Conservation (phyloP, 495 filamentous ascomycete genomes). For the Eremomyces bilateralis region DNA sequence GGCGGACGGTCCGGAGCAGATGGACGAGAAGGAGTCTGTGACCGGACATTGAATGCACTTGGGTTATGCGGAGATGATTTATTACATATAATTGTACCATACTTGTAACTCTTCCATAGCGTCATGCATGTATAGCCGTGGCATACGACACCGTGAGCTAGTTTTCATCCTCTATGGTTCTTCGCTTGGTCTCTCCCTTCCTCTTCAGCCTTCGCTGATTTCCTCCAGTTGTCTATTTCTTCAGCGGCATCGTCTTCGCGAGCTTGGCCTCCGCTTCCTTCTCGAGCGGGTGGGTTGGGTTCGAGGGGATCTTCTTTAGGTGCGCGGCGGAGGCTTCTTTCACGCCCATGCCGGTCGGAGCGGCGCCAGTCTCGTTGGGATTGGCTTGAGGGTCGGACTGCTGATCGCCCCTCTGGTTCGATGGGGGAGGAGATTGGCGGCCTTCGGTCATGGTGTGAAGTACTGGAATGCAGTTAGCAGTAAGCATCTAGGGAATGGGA, state of each 20-base stretch:
- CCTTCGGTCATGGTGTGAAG: constrained; percentile 21
- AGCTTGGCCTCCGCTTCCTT: constrained; percentile 43
- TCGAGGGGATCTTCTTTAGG: constrained; percentile 19
- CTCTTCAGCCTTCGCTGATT: not conserved
- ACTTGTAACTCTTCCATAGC: not conserved
- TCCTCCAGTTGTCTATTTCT: too few species aligned
- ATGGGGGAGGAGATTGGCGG: constrained; percentile 64
- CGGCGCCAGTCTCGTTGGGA: constrained; percentile 28
- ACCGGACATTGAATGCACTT: too few species aligned
- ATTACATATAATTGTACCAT: not conserved
- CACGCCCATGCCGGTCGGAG: constrained; percentile 22
- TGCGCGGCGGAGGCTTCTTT: constrained; percentile 24
- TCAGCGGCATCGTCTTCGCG: constrained; percentile 14
- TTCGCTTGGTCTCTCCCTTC: not conserved
- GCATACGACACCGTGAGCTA: not conserved
- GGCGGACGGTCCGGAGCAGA: too few species aligned
- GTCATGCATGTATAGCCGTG: not conserved
- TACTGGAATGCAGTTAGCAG: too few species aligned
- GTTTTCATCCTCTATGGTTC: not conserved
- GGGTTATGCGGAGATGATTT: too few species aligned
- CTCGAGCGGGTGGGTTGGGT: constrained; percentile 51
- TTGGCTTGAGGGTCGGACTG: constrained; percentile 29
- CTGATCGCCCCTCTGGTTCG: constrained; percentile 44
- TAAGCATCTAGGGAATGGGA: too few species aligned
- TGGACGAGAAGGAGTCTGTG: too few species aligned